Evolutionary conservation across 495 filamentous ascomycete genomes (phyloP), one percentile per base, ranked within the genome.

Genomic region (Trichoderma asperelloides): DNA sequence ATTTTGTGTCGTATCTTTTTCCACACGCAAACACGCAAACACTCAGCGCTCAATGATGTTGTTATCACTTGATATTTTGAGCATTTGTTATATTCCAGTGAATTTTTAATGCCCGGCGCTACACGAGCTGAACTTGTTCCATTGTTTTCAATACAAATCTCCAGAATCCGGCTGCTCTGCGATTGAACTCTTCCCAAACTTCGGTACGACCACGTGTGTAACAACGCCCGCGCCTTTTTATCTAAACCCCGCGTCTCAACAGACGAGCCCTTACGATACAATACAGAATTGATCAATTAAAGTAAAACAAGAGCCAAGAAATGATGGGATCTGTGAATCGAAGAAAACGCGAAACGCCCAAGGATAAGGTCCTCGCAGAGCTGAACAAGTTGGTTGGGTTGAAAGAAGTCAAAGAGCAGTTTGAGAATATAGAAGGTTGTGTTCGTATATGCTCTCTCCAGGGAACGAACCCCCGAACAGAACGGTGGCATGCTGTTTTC

Each of bases 381-480:
- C 68, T 93, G 12, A 91, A 91, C 84, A 72, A 76, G 0, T 87
- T 90, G 80, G 78, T 87, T 41, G 88, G 88, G 0, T 74, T 90
- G 0, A 86, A 89, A 70, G 69, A 79, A 2, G 84, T 90, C 39
- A 91, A 91, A 67, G n/a, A 69, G 49, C 68, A 83, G 25, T 79
- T 90, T 62, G 74, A 88, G 6, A 49, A 68, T 3, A 89, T 93
- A 70, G 92, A 92, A 70, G 76, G 81, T 0, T 87, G 85, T 66
- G 83, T 93, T 1, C 89, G 93, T 60, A 84, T 82, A 0, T 68
- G 78, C 0, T 40, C 86, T 0, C 77, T 85, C 0, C 91, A 93
- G 67, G 76, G 76, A 1, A 74, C 80, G 0, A 80, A 86, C 62
- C 71, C 90, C 8, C 81, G 78, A 33, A 71, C 75, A 0, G 87